A percentile compares a stretch with the other conserved stretches of the same genome.
phyloP scores from a whole-genome alignment of 257 asterid genomes.

The Cordia subcordata region DNA sequence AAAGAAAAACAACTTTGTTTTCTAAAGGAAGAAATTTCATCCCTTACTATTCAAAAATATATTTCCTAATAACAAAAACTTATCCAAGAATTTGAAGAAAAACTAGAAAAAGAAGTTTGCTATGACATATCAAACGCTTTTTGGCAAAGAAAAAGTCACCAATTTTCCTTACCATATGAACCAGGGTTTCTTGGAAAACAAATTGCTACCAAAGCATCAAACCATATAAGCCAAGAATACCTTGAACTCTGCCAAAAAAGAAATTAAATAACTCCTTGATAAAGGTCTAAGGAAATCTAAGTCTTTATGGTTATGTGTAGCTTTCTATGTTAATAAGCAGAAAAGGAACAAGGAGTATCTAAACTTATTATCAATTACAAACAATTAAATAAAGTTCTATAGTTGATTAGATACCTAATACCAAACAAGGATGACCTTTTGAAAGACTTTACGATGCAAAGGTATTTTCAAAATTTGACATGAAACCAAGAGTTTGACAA shows the following conservation, averaged over 20 bases:
- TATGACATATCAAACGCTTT: background rate
- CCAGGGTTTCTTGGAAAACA: background rate
- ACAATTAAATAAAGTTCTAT: too few relatives aligned
- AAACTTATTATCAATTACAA: too few relatives aligned
- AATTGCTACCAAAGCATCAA: background rate
- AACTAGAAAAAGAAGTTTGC: background rate
- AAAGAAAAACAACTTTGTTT: background rate
- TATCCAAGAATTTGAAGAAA: background rate
- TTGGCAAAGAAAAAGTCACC: background rate
- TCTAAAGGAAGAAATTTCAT: background rate
- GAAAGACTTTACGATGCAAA: too few relatives aligned
- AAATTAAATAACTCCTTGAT: background rate
- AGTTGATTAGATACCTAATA: too few relatives aligned
- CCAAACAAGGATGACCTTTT: too few relatives aligned
- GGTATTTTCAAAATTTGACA: too few relatives aligned
- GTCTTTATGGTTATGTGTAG: too few relatives aligned
- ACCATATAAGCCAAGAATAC: background rate
- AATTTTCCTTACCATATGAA: background rate
- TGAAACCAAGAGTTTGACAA: too few relatives aligned
- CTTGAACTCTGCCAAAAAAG: background rate
- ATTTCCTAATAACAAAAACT: background rate
- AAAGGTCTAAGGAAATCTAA: too few relatives aligned
- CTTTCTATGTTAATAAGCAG: too few relatives aligned
- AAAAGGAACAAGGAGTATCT: too few relatives aligned
- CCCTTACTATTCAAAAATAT: background rate